These are phyloP conservation scores for Curvularia lunata DNA, from an alignment of 2,329 filamentous ascomycete species.

Conservation along the genomic window DNA sequence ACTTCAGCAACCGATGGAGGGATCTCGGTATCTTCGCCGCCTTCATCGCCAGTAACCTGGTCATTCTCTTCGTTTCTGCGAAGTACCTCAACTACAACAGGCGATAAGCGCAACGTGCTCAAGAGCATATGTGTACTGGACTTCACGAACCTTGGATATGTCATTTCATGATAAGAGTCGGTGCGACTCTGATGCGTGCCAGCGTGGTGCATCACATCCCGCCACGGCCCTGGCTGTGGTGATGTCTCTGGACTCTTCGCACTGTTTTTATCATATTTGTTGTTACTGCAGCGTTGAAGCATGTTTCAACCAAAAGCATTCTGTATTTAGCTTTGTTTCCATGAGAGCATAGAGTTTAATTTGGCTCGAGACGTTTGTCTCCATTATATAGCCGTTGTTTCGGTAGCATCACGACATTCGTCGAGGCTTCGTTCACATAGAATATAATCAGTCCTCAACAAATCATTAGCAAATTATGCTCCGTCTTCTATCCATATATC, in stretches of 20 bases:
- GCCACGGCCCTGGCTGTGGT: background rate
- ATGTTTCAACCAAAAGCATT: background rate
- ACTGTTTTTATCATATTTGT: background rate
- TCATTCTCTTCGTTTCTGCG: conserved; percentile 65
- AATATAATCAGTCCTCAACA: background rate
- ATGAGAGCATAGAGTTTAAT: background rate
- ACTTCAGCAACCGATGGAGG: conserved; percentile 75
- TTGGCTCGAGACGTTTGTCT: background rate
- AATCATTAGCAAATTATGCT: background rate
- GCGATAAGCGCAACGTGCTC: conserved; percentile 24
- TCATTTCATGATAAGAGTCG: background rate
- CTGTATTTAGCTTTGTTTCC: background rate
- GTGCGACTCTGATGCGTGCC: background rate
- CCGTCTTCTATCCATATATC: background rate
- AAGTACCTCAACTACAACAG: conserved; percentile 57
- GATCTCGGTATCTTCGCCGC: conserved; percentile 79
- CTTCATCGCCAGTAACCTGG: conserved; percentile 79
- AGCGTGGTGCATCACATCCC: background rate
- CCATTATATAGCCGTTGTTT: background rate
- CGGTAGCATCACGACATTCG: background rate
- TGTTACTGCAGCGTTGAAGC: background rate
- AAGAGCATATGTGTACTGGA: background rate
- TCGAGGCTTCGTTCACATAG: background rate
- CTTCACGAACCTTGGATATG: background rate
- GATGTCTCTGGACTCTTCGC: background rate